Evolutionary conservation across 768 basidiomycete genomes (phyloP), one percentile per base, ranked within the genome.

Genomic region (Mycena haematopus): DNA sequence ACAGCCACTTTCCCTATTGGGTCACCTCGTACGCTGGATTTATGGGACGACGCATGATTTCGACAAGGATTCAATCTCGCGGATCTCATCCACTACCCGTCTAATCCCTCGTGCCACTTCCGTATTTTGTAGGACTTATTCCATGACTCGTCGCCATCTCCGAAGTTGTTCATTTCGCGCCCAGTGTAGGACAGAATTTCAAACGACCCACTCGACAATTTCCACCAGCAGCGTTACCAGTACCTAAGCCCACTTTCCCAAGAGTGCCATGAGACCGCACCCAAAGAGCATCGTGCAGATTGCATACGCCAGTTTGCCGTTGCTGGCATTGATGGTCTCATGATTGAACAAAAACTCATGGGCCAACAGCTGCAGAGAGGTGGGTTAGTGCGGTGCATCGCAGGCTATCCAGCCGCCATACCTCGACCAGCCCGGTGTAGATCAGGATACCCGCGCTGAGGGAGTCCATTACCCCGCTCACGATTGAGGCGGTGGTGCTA

Each of bases 291-390:
- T 93, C 68, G 86, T 89, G n/a, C 76, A 74, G 63, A 94, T 65
- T 8, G 92, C 88, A 65, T 92, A 96, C 0, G 80, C 75, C n/a
- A 96, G 75, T 69, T 86, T 86, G 27, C 74, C 69, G 56, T 84
- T 86, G 6, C 87, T 86, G 5, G 84, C 84, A n/a, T 84, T 80
- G 73, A 89, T 86, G 89, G 95, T 93, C 60, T 92, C 85, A 61
- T 88, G 86, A 79, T 87, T 95, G 78, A 96, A 95, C 42, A 99
- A 71, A 76, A 99, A 97, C 71, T 98, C 96, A 72, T 97, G 96
- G 1, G 94, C 96, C 47, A 99, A 82, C 0, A 97, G 83, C 89
- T 91, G 62, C 10, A 21, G 15, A 49, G 27, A 29, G 2, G 27
- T 24, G 25, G n/a, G n/a, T n/a, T n/a, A 49, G 47, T 15, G 47